Evolutionary conservation across 1,284 basidiomycete species (phyloP).

Genomic region (Ustilago cynodontis): DNA sequence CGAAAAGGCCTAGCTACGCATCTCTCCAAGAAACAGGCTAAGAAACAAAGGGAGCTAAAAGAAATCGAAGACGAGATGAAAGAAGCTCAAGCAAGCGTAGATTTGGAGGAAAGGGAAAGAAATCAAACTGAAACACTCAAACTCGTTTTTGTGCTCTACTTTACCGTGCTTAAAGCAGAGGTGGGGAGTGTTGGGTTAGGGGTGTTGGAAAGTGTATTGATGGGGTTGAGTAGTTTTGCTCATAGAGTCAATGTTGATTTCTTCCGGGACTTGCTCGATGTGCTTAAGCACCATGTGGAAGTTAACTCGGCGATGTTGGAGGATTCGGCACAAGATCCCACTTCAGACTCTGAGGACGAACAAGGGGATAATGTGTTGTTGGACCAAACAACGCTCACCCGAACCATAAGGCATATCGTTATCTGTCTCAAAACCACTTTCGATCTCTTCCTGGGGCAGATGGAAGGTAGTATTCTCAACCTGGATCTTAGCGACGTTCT

Average conservation of each 20-base stretch:
- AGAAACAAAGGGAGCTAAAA: slow-evolving; percentile 59
- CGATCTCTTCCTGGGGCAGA: slow-evolving; percentile 94
- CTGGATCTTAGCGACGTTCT: slow-evolving; percentile 94
- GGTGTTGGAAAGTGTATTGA: slow-evolving; percentile 86
- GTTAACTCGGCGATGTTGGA: slow-evolving; percentile 19
- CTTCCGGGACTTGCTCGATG: slow-evolving; percentile 92
- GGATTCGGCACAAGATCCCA: not conserved
- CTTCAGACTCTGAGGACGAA: slow-evolving; percentile 9
- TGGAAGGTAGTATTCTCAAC: slow-evolving; percentile 85
- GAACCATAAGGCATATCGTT: slow-evolving; percentile 77
- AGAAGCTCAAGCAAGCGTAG: slow-evolving; percentile 88
- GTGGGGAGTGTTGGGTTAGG: slow-evolving; percentile 75
- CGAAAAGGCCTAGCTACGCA: slow-evolving; percentile 64
- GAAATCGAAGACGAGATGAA: slow-evolving; percentile 67
- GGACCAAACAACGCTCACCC: slow-evolving; percentile 29
- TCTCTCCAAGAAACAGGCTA: slow-evolving; percentile 65
- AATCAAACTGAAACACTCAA: slow-evolving; percentile 98
- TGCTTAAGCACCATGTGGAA: slow-evolving; percentile 82
- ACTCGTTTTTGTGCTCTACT: slow-evolving; percentile 96
- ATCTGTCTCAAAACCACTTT: slow-evolving; percentile 94
- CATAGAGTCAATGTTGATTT: slow-evolving; percentile 99
- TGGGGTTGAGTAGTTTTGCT: slow-evolving; percentile 91
- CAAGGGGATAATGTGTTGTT: slow-evolving; percentile 32
- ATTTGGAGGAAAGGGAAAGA: slow-evolving; percentile 87
- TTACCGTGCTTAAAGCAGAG: slow-evolving; percentile 91